Base-by-base conservation (phyloP, 768 basidiomycete species). In the Lepiota venenata region DNA sequence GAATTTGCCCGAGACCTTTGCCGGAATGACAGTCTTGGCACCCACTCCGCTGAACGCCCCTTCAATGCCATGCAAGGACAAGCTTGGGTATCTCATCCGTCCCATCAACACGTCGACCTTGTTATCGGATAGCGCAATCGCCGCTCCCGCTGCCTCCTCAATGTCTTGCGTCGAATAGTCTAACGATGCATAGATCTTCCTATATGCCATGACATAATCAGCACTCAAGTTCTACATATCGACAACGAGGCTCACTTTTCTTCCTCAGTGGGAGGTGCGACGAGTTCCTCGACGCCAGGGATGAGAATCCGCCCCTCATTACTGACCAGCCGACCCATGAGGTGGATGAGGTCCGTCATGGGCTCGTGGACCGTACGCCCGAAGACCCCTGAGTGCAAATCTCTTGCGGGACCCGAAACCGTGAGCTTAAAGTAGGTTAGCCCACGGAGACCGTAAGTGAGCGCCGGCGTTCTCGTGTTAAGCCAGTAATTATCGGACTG, bases 401-500 rank as follows among this genome's bases (percentile, higher is more conserved):
- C 94, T 41, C 87, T 78, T 16, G 76, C 84, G 3, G 96, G 95
- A 3, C 96, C 96, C 3, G 86, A 77, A 48, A 98, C 73, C 25
- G 82, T 83, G 58, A 93, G 73, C 59, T 85, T 87, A 79, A 87
- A 94, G 77, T 97, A 98, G 37, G 84, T 78, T 47, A 97, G 73
- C 8, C 94, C 94, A 45, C 94, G 87, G 21, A 95, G 81, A 55
- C 93, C 93, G 61, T 94, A 95, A 0, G 93, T 96, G 51, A 92
- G 66, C 37, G 79, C 85, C 0, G 90, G 90, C 2, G 87, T 91
- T 41, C 87, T 84, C 0, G 82, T 82, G 69, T 91, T 91, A 47
- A 92, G 71, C 95, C 95, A 97, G 71, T 95, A 96, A 73, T 95
- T 96, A 70, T 97, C 95, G 32, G 86, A 87, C 88, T 91, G 61